These are phyloP conservation scores for Ustilago trichophora DNA, from an alignment of 1,284 basidiomycete species.

Conservation along the genomic window DNA sequence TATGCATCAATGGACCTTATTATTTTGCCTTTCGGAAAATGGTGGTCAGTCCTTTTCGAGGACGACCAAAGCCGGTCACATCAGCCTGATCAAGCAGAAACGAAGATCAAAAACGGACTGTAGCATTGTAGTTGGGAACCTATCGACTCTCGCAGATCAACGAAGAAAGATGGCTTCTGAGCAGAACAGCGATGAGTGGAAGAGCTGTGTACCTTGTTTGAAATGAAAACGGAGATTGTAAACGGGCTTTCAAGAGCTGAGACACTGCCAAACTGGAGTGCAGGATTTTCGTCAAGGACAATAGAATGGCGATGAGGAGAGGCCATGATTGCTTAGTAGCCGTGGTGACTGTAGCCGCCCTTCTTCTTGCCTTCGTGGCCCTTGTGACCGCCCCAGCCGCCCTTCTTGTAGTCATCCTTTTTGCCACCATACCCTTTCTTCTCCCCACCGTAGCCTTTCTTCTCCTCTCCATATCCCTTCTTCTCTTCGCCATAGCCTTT, in stretches of 20 bases:
- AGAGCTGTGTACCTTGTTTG: not conserved
- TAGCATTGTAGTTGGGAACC: constrained; percentile 1
- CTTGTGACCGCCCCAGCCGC: constrained; percentile 4
- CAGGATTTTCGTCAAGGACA: not conserved
- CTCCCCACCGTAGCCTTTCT: not conserved
- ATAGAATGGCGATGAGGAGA: not conserved
- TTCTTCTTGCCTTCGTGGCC: constrained; percentile 13
- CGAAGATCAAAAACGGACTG: not conserved
- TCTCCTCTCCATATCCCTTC: constrained; percentile 7
- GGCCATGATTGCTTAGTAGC: not conserved
- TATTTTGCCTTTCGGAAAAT: too few species aligned
- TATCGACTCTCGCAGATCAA: not conserved
- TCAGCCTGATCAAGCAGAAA: not conserved
- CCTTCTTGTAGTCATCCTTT: constrained; percentile 7
- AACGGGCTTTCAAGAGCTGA: not conserved
- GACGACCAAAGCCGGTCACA: not conserved
- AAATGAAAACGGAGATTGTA: not conserved
- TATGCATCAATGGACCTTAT: constrained; percentile 17
- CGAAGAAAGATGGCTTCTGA: not conserved
- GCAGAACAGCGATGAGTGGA: not conserved
- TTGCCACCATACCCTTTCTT: constrained; percentile 7
- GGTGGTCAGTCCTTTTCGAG: too few species aligned
- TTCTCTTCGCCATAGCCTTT: not conserved
- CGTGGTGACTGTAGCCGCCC: constrained; percentile 13
- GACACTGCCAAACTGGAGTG: not conserved